These are phyloP conservation scores for Platanthera guangdongensis DNA, from an alignment of 106 monocot species.

Conservation along the genomic window DNA sequence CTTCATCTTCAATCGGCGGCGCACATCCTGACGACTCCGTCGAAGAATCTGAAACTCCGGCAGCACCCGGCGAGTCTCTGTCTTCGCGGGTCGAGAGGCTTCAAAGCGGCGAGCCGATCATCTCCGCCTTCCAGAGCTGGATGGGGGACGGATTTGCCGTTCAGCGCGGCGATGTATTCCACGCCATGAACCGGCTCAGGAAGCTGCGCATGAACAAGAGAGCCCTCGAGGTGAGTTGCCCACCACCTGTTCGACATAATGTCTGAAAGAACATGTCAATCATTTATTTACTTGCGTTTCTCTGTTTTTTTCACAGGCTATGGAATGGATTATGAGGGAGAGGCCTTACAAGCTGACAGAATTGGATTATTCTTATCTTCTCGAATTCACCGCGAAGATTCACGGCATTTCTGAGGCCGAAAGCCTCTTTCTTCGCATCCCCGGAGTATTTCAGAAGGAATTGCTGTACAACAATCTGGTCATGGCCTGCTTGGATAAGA, in stretches of 20 bases:
- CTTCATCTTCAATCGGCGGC: not conserved
- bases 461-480: conserved; percentile 94
- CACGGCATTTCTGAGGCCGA: conserved; percentile 73
- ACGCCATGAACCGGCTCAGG: conserved; percentile 77
- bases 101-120: conserved; percentile 30
- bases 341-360: conserved; percentile 85
- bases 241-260: conserved; percentile 11
- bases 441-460: conserved; percentile 59
- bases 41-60: not conserved
- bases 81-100: conserved; percentile 66
- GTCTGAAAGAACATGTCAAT: not conserved
- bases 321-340: conserved; percentile 94
- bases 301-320: conserved; percentile 38
- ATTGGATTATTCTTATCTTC: conserved; percentile 79
- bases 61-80: conserved; percentile 22
- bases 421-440: conserved; percentile 66
- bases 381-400: conserved; percentile 83
- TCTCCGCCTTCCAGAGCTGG: conserved; percentile 74
- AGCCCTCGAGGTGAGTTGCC: conserved; percentile 67
- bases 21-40: no score
- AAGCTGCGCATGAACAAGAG: conserved; percentile 53
- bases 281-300: not conserved
- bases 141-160: conserved; percentile 72
- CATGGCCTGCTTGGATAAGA: conserved; percentile 74
- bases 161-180: conserved; percentile 67